Evolutionary conservation across 177 flowering plant genomes (phyloP), one percentile per base, ranked within the genome.

Genomic region (Vitis hybrid): DNA sequence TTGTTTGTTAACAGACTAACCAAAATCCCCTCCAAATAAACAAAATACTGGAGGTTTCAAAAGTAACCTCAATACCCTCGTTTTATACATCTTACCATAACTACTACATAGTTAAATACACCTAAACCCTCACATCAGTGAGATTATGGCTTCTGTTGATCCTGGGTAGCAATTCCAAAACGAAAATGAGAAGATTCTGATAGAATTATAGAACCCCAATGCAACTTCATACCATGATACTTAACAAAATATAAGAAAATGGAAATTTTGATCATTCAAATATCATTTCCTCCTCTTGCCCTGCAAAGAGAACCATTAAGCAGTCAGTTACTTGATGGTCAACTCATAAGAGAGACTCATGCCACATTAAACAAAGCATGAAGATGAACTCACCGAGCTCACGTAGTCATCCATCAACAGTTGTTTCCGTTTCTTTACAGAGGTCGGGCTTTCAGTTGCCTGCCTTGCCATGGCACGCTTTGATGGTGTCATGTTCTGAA

Each of bases 401-500:
- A 85, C 26, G 60, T 85, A 91, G 68, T 94, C 97, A 77, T 94
- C 99, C 95, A 91, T 91, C 5, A 79, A 67, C 51, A 74, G 73
- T 56, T 95, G 97, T 81, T 87, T 93, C 66, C 94, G 83, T 73
- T 91, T 95, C 92, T 91, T 95, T 21, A 78, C 58, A 21, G 82
- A 73, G 30, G 70, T 67, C 0, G 97, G 85, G 72, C 91, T 83
- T 59, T 93, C 97, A 2, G 81, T 81, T 11, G 86, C 77, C 67
- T 83, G 87, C 75, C 92, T 85, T 48, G 84, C 66, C 65, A 74
- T 26, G 21, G 86, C 77, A 12, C 98, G 90, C 81, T 95, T 95
- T 4, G 97, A 86, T 61, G 98, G 97, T 32, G 95, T 85, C 77
- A 74, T 60, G 71, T 57, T 85, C 91, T 90, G 84, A 56, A 69